Percentiles rank a stretch among this genome's conserved stretches.
Conservation (phyloP, 495 filamentous ascomycete species). For the Haplographium delicatum region DNA sequence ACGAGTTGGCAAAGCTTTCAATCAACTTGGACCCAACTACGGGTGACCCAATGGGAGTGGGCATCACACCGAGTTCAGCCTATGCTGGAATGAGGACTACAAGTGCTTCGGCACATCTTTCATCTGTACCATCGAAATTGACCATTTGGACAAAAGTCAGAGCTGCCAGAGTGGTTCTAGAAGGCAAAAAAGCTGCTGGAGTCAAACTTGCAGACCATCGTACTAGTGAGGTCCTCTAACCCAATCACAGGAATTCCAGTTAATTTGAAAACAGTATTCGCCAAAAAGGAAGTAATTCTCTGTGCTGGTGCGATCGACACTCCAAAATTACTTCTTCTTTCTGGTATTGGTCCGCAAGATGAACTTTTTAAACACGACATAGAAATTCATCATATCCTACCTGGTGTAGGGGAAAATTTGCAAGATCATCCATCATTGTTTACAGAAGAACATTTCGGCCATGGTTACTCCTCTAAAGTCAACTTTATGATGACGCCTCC, state of each 20-base stretch:
- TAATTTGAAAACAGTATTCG: conserved; percentile 28
- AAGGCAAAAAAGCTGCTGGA: conserved; percentile 40
- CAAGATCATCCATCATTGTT: not conserved
- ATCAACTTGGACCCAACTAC: conserved; percentile 49
- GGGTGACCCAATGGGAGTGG: conserved; percentile 51
- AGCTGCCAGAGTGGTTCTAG: conserved; percentile 45
- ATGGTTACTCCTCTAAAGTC: no score
- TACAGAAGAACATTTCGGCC: not conserved
- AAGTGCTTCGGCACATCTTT: conserved; percentile 39
- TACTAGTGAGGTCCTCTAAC: not conserved
- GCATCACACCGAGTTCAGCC: conserved; percentile 50
- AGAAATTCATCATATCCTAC: conserved; percentile 39
- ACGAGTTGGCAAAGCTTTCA: not conserved
- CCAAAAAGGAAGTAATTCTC: conserved; percentile 52
- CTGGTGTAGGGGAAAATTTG: conserved; percentile 46
- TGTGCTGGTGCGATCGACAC: conserved; percentile 49
- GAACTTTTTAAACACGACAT: conserved; percentile 47
- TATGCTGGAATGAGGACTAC: conserved; percentile 45
- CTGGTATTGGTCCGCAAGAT: conserved; percentile 59
- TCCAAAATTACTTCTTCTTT: conserved; percentile 63
- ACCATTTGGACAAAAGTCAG: conserved; percentile 42
- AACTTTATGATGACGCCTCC: not conserved
- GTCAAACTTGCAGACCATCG: not conserved
- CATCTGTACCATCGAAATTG: conserved; percentile 33
- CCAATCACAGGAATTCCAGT: not conserved